Conservation (phyloP, 306 rosid species). For the Cajanus cajan region DNA sequence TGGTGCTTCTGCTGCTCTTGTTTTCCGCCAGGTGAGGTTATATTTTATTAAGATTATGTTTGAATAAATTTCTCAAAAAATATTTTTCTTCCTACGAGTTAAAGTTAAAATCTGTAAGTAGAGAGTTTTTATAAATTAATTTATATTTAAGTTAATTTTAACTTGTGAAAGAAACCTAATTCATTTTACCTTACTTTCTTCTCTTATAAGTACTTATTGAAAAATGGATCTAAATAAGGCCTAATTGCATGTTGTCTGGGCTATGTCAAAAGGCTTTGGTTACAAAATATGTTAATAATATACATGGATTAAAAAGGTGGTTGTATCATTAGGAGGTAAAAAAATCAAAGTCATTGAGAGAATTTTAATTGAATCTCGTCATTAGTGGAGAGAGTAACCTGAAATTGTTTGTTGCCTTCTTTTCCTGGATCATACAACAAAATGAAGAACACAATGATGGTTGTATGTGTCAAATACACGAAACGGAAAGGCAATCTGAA, state of each 20-base stretch:
- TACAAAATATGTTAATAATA: neutral
- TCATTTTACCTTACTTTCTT: neutral
- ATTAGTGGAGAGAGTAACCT: neutral
- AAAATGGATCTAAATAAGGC: neutral
- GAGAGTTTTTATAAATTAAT: neutral
- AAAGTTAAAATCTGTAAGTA: neutral
- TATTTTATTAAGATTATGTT: neutral
- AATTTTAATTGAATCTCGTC: conserved; percentile 12
- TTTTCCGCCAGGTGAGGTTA: conserved; percentile 70
- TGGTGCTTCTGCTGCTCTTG: conserved; percentile 61
- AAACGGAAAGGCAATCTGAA: conserved; percentile 18
- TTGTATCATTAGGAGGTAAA: neutral
- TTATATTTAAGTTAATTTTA: neutral
- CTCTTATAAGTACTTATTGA: neutral
- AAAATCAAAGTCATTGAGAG: neutral
- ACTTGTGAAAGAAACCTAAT: neutral
- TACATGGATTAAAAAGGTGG: neutral
- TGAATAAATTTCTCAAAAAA: neutral
- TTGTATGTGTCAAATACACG: conserved; percentile 20
- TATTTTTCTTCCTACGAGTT: neutral
- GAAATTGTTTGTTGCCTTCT: conserved; percentile 20
- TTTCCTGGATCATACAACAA: conserved; percentile 21
- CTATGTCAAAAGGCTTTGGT: neutral
- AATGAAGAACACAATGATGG: conserved; percentile 15
- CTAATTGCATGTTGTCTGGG: neutral